Base-by-base conservation (phyloP, 2,329 filamentous ascomycete species). In the Fusarium bulbicola region DNA sequence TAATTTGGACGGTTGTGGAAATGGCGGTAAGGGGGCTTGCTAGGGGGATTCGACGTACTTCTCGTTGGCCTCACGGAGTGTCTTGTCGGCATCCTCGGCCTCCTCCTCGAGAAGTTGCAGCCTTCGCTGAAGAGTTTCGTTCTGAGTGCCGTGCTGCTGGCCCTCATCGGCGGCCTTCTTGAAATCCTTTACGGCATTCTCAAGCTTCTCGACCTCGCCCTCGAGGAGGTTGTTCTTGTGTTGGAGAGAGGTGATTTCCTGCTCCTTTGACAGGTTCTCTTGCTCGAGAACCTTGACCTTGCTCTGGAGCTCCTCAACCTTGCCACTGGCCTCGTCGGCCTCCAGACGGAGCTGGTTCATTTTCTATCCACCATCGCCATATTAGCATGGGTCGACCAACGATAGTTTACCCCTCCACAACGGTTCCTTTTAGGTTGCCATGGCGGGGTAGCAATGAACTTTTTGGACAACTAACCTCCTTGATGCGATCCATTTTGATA, bases 101-200 rank as follows among this genome's bases (percentile, higher is more conserved):
- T 99, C 96, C 86, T 98, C 95, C 88, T 99, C 96, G 78, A 99
- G 92, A 77, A 99, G 88, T 87, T 98, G 94, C 82, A 98, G 89
- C 87, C 94, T 94, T 85, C 96, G 91, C 87, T 94, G 92, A 77
- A 99, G 89, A 79, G 92, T 90, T 87, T 99, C 96, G 85, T 95
- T 96, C 85, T 97, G 93, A 81, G 92, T 93, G 82, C 94, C 92
- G 82, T 84, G 95, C 91, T 86, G 93, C 88, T 84, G 91, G 86
- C 93, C 93, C 85, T 95, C 93, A 82, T 93, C 93, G 81, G 93
- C 94, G 75, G 92, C 87, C 81, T 92, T 92, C 90, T 99, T 99
- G 84, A 92, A 90, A 77, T 97, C 93, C 86, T 94, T 94, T 84
- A 97, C 89, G 79, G 88, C 86, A 74, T 85, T 84, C 88, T 98